Conservation (phyloP, 148 eudicot species). For the Polygonum maritimum region DNA sequence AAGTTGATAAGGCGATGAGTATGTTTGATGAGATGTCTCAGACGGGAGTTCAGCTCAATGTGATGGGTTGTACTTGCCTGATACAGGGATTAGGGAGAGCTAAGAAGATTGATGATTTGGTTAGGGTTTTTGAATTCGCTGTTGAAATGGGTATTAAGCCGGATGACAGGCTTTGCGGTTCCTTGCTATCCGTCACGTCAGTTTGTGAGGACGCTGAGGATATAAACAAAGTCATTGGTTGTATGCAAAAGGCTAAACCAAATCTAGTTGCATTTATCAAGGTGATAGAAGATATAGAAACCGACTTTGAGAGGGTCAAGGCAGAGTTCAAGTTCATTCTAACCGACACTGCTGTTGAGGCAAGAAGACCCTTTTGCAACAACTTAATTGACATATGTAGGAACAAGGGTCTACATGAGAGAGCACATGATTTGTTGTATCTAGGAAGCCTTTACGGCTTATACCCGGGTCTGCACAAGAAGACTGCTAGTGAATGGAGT, state of each 20-base stretch:
- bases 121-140: constrained; percentile 48
- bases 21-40: constrained; percentile 66
- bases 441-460: constrained; percentile 61
- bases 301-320: constrained; percentile 43
- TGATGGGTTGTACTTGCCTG: constrained; percentile 94
- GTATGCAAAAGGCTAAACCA: constrained; percentile 61
- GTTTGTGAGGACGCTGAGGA: constrained; percentile 52
- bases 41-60: constrained; percentile 51
- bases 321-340: constrained; percentile 62
- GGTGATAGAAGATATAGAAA: constrained; percentile 28
- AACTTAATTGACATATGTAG: constrained; percentile 90
- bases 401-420: constrained; percentile 40
- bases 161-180: constrained; percentile 85
- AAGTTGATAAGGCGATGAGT: constrained; percentile 73
- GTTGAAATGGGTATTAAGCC: constrained; percentile 58
- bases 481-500: constrained; percentile 76
- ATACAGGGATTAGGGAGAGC: constrained; percentile 86
- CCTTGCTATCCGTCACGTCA: constrained; percentile 76
- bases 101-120: constrained; percentile 64
- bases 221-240: constrained; percentile 41
- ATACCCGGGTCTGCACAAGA: constrained; percentile 82
- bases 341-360: constrained; percentile 45
- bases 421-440: constrained; percentile 89
- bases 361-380: constrained; percentile 85
- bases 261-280: constrained; percentile 50